phyloP scores from a whole-genome alignment of 768 basidiomycete species.

The Cyclocybe aegerita region DNA sequence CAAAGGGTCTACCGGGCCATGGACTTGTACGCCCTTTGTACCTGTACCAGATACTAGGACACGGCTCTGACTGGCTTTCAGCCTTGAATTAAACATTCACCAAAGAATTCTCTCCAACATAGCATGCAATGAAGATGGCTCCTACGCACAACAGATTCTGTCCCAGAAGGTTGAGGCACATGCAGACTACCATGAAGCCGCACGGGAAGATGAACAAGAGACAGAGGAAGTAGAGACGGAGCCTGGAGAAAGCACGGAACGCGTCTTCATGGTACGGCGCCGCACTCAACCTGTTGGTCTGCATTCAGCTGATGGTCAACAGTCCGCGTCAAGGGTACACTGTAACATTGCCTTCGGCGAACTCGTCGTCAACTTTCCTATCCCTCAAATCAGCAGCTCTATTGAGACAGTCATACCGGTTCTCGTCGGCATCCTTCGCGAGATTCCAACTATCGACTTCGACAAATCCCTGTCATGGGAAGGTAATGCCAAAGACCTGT shows the following conservation, averaged over 20 bases:
- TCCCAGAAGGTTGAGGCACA: conserved; percentile 58
- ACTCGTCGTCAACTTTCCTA: conserved; percentile 64
- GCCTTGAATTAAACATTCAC: conserved; percentile 77
- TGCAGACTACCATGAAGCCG: conserved; percentile 19
- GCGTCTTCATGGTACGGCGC: conserved; percentile 60
- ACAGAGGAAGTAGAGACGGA: conserved; percentile 22
- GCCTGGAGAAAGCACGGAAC: conserved; percentile 18
- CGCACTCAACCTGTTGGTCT: neutral
- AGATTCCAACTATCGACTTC: conserved; percentile 76
- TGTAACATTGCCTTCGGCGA: conserved; percentile 86
- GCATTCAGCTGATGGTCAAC: neutral
- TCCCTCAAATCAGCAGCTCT: conserved; percentile 48
- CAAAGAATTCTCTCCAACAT: conserved; percentile 77
- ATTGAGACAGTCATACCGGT: conserved; percentile 54
- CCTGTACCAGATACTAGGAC: neutral
- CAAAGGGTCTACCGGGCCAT: neutral
- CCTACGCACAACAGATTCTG: conserved; percentile 54
- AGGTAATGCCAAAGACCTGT: conserved; percentile 39
- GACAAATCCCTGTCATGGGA: conserved; percentile 80
- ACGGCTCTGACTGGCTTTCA: conserved; percentile 21
- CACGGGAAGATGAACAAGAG: conserved; percentile 21
- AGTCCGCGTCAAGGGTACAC: conserved; percentile 74
- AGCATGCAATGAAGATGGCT: conserved; percentile 49
- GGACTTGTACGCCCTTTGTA: conserved; percentile 15
- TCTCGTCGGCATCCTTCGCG: conserved; percentile 66